Evolutionary conservation across 148 eudicot species (phyloP).

Genomic region (Simmondsia chinensis): DNA sequence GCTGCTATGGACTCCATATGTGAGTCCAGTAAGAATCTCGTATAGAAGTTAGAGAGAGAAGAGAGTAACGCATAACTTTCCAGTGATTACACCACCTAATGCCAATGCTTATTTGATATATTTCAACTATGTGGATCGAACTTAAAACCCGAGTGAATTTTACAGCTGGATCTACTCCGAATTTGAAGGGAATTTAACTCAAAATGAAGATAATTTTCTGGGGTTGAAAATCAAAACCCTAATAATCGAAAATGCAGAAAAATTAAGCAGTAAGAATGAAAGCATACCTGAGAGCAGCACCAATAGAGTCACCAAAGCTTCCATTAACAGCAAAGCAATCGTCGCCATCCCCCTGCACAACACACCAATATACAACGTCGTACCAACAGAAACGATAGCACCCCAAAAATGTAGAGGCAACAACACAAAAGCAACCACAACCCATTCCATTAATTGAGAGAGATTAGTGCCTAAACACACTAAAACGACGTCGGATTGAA

Average conservation of each 20-base stretch:
- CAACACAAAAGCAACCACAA: not conserved
- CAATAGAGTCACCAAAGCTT: conserved; percentile 18
- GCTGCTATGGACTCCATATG: too few species aligned
- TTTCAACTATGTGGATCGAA: not conserved
- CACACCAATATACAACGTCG: conserved; percentile 8
- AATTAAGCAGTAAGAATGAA: not conserved
- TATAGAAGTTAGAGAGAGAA: not conserved
- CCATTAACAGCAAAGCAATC: conserved; percentile 16
- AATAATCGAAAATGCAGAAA: not conserved
- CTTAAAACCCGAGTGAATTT: not conserved
- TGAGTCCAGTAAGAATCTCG: too few species aligned
- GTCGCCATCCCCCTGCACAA: conserved; percentile 24
- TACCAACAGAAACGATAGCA: not conserved
- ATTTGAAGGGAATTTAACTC: too few species aligned
- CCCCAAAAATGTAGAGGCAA: not conserved
- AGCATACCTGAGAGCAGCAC: conserved; percentile 36
- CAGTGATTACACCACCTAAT: too few species aligned
- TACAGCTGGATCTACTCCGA: not conserved
- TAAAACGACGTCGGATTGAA: conserved; percentile 15
- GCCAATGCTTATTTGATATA: not conserved
- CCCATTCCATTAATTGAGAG: conserved; percentile 8
- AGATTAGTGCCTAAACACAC: conserved; percentile 4
- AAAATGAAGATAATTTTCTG: not conserved
- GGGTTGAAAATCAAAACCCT: conserved; percentile 2
- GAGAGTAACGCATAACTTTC: too few species aligned